These are phyloP conservation scores for Taiozyma onychis DNA, from an alignment of 1,139 yeast genomes.

Conservation along the genomic window DNA sequence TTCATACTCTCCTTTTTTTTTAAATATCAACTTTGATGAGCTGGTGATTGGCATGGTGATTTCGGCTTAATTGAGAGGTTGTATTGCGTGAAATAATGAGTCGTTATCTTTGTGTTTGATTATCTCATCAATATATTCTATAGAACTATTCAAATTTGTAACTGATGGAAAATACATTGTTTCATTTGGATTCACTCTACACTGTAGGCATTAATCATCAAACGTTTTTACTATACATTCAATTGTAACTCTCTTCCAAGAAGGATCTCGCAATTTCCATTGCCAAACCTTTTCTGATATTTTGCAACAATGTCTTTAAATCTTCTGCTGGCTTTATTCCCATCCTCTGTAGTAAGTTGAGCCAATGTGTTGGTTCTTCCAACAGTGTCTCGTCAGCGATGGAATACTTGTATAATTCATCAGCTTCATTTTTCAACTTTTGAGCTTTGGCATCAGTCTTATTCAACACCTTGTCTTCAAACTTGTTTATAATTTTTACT, in stretches of 20 bases:
- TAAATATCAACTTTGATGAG: not conserved
- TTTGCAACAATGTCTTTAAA: constrained; percentile 9
- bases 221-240: not conserved
- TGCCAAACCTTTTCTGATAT: constrained; percentile 20
- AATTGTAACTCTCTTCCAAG: not conserved
- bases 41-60: not conserved
- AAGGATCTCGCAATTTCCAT: constrained; percentile 20
- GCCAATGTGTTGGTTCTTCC: constrained; percentile 11
- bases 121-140: not conserved
- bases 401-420: constrained; percentile 9
- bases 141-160: not conserved
- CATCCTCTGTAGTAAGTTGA: constrained; percentile 11
- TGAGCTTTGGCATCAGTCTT: constrained; percentile 25
- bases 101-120: not conserved
- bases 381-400: constrained; percentile 1
- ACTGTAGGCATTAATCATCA: not conserved
- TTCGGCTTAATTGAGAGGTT: not conserved
- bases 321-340: constrained; percentile 16
- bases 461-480: constrained; percentile 29
- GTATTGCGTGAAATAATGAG: not conserved
- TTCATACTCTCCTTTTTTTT: not conserved
- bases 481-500: constrained; percentile 44
- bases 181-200: not conserved
- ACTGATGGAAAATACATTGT: not conserved
- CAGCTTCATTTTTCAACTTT: constrained; percentile 24